Evolutionary conservation across 2,329 filamentous ascomycete species (phyloP).

Genomic region (Rutstroemia sp.): DNA sequence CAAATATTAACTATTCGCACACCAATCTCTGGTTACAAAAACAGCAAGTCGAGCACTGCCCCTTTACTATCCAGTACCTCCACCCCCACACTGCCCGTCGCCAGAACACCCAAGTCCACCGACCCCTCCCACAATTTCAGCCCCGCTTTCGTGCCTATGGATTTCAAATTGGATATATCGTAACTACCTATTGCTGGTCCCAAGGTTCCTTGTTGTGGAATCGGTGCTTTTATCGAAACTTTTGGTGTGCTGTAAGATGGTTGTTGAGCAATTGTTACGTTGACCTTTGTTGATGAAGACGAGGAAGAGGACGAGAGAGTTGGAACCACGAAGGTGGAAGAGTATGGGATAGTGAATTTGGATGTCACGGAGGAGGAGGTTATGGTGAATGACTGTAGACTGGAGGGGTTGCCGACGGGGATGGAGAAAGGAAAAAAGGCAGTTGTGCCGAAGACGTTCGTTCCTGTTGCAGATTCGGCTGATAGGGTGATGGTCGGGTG

Average conservation of each 20-base stretch:
- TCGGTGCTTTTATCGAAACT: constrained; percentile 12
- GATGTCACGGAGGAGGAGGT: not conserved
- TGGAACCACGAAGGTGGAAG: constrained; percentile 13
- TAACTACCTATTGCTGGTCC: constrained; percentile 13
- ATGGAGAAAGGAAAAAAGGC: constrained; percentile 18
- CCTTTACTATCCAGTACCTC: constrained; percentile 1
- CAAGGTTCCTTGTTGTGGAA: constrained; percentile 14
- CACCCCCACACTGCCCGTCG: constrained; percentile 10
- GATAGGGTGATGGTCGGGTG: constrained; percentile 1
- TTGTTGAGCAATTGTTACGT: constrained; percentile 9
- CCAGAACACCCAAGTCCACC: constrained; percentile 9
- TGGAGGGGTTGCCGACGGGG: constrained; percentile 3
- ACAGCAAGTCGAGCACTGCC: not conserved
- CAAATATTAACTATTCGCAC: no score
- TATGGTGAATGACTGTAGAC: constrained; percentile 13
- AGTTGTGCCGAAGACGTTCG: constrained; percentile 14
- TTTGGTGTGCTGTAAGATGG: not conserved
- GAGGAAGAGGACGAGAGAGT: constrained; percentile 8
- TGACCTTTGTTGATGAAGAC: constrained; percentile 4
- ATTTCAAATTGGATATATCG: not conserved
- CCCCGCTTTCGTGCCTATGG: constrained; percentile 1
- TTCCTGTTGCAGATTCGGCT: constrained; percentile 11
- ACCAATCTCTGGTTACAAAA: not conserved
- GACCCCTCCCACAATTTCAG: constrained; percentile 16
- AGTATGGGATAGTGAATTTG: constrained; percentile 11